Evolutionary conservation across 1,284 basidiomycete species (phyloP).

Genomic region (Cryptococcus amylolentus): DNA sequence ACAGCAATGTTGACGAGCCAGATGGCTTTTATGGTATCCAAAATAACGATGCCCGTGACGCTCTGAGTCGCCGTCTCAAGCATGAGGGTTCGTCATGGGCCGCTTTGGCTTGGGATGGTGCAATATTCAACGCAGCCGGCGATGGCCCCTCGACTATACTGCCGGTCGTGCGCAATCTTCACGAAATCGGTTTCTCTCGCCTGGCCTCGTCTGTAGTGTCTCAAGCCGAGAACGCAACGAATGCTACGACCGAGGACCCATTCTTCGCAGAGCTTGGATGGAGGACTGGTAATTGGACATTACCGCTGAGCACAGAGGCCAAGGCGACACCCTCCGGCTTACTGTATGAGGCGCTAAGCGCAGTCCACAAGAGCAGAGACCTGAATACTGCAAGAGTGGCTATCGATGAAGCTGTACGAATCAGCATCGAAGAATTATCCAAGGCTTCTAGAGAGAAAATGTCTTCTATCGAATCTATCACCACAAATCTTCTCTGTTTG

Average conservation of each 20-base stretch:
- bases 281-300: constrained; percentile 88
- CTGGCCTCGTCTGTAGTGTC: constrained; percentile 56
- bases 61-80: constrained; percentile 77
- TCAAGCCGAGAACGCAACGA: constrained; percentile 1
- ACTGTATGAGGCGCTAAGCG: constrained; percentile 73
- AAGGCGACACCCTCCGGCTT: constrained; percentile 56
- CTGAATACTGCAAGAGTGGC: constrained; percentile 52
- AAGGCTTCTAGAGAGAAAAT: constrained; percentile 70
- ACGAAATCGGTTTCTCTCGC: constrained; percentile 80
- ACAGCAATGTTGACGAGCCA: constrained; percentile 91
- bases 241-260: constrained; percentile 50
- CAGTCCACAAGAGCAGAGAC: constrained; percentile 70
- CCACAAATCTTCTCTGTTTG: constrained; percentile 71
- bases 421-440: constrained; percentile 66
- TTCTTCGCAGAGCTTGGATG: constrained; percentile 78
- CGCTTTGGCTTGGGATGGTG: constrained; percentile 85
- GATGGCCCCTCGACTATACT: constrained; percentile 20
- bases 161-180: constrained; percentile 68
- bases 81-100: constrained; percentile 91
- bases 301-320: constrained; percentile 58
- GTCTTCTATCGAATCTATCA: constrained; percentile 64
- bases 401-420: constrained; percentile 56
- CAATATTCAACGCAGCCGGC: constrained; percentile 64
- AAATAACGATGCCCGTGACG: constrained; percentile 66
- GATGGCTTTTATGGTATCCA: constrained; percentile 96